Evolutionary conservation across 2,329 filamentous ascomycete species (phyloP), one percentile per base, ranked within the genome.

Genomic region (Xylaria sp.): DNA sequence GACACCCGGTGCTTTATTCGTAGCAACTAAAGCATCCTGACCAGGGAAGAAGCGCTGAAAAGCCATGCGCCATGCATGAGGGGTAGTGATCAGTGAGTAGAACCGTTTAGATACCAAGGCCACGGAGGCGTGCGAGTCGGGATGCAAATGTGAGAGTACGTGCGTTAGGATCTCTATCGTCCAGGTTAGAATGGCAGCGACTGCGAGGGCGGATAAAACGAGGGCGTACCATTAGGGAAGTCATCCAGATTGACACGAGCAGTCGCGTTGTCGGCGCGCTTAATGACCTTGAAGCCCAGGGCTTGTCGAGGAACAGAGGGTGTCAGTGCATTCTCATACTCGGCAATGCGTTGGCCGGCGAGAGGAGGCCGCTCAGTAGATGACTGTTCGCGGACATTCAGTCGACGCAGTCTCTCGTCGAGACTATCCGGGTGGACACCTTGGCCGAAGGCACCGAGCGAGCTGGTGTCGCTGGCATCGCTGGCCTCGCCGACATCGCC

Each of bases 11-110:
- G 81, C 77, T 50, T 82, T 80, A 18, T 74, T 74, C 3, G 72
- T 66, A n/a, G 80, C 74, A 34, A 74, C 79, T 56, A 90, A 77
- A 6, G 86, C 85, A 76, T 91, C 88, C 28, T 91, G 89, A 1
- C 92, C 94, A 0, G 93, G 93, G 75, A 98, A 99, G 82, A 91
- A 95, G 71, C 94, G 93, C 74, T 93, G 88, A 78, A 98, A 98
- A 6, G 94, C 95, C 78, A 94, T 92, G 72, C 94, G 90, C 95
- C 95, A 98, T 8, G 94, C 94, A 81, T 98, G 94, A 18, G 94
- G 93, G 1, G 93, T 95, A 4, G 94, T 97, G 65, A 98, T 92
- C 50, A 98, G 85, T 62, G 87, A 86, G 80, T 97, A 93, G 78
- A 98, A 97, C 64, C 93, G 92, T 76, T 90, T 93, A 41, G 93